A percentile compares a stretch with the other conserved stretches of the same genome.
Evolutionary conservation across 2,329 filamentous ascomycete species (phyloP).

Genomic region (Trichoderma sp.): DNA sequence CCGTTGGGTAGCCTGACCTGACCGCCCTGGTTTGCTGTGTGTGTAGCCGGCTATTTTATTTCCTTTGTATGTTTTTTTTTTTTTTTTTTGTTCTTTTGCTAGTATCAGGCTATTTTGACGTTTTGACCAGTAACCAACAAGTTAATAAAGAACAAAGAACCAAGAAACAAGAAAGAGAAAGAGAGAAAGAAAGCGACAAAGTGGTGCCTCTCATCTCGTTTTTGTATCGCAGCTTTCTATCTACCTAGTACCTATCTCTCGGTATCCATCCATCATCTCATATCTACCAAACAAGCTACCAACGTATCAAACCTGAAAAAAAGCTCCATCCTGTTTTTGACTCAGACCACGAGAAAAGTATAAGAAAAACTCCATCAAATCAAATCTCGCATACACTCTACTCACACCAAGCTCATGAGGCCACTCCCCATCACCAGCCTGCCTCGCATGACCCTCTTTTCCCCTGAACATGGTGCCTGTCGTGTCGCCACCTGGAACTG

Average conservation of each 20-base stretch:
- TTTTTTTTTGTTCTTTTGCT: neutral
- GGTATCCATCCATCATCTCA: neutral
- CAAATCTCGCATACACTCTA: neutral
- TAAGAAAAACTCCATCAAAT: neutral
- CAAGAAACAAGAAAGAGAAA: neutral
- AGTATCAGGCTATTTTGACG: neutral
- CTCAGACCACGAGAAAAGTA: neutral
- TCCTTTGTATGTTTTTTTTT: neutral
- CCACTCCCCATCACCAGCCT: slow-evolving; percentile 11
- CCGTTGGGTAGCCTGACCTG: neutral
- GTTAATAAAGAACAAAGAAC: neutral
- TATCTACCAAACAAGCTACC: neutral
- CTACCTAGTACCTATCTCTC: neutral
- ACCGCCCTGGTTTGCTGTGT: neutral
- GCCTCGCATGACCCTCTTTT: neutral
- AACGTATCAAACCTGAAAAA: too few relatives aligned
- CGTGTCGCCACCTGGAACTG: neutral
- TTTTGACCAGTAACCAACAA: neutral
- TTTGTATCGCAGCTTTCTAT: neutral
- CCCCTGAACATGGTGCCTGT: slow-evolving; percentile 8
- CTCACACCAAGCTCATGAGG: neutral
- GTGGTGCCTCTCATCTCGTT: neutral
- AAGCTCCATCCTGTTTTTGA: neutral
- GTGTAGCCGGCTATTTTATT: neutral
- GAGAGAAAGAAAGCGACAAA: neutral